These are phyloP conservation scores for Obba rivulosa DNA, from an alignment of 768 basidiomycete species.

Conservation along the genomic window DNA sequence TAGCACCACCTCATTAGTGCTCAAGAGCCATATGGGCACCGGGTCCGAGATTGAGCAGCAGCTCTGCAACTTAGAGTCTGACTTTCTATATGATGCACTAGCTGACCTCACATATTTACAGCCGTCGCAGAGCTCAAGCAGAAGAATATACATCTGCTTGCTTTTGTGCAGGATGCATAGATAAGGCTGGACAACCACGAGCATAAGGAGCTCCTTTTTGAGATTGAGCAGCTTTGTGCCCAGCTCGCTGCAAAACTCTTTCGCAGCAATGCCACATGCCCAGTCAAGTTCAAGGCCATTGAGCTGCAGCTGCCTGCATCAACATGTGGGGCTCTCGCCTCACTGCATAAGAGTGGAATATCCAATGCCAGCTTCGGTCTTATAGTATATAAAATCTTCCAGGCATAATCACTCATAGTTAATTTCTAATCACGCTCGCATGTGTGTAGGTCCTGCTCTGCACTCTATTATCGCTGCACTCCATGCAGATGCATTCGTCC, in stretches of 20 bases:
- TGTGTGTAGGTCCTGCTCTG: conserved; percentile 62
- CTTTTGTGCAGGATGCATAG: conserved; percentile 42
- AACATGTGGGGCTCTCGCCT: conserved; percentile 23
- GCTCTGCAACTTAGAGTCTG: conserved; percentile 38
- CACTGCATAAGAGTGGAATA: conserved; percentile 41
- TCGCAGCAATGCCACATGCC: conserved; percentile 24
- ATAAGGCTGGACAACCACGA: conserved; percentile 5
- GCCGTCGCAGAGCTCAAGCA: conserved; percentile 82
- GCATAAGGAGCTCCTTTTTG: conserved; percentile 39
- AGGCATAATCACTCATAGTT: conserved; percentile 21
- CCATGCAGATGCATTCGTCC: conserved; percentile 51
- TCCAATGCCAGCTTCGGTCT: conserved; percentile 63
- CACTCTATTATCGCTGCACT: conserved; percentile 68
- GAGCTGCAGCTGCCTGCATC: conserved; percentile 44
- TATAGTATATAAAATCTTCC: conserved; percentile 46
- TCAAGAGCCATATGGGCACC: conserved; percentile 48
- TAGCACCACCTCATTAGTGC: conserved; percentile 39
- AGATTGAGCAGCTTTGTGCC: conserved; percentile 61
- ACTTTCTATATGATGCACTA: conserved; percentile 5
- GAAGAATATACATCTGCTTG: conserved; percentile 71
- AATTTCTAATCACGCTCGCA: neutral
- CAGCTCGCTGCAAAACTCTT: conserved; percentile 60
- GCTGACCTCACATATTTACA: conserved; percentile 25
- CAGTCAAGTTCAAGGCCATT: conserved; percentile 54
- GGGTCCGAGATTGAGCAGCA: conserved; percentile 39